Evolutionary conservation across 2,329 filamentous ascomycete species (phyloP).

Genomic region (Diaporthe helianthi): DNA sequence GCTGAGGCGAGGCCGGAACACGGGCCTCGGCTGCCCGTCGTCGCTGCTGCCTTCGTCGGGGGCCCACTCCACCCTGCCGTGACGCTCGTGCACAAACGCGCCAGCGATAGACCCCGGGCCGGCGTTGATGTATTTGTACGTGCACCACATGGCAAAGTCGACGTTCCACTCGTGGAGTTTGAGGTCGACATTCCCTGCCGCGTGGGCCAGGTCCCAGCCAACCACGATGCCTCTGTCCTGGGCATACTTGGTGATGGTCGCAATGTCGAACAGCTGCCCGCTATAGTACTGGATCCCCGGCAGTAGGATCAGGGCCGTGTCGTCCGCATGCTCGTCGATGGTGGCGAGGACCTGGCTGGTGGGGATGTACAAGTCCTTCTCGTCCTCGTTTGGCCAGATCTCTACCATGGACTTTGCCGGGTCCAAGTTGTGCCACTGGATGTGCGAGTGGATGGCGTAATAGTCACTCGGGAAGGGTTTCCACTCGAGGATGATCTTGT

Average conservation of each 20-base stretch:
- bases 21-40: conserved; percentile 44
- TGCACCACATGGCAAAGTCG: conserved; percentile 93
- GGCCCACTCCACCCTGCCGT: conserved; percentile 64
- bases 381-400: conserved; percentile 29
- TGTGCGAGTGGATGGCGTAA: conserved; percentile 84
- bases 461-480: conserved; percentile 91
- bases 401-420: conserved; percentile 71
- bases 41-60: conserved; percentile 47
- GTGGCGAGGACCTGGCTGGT: conserved; percentile 74
- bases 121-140: conserved; percentile 92
- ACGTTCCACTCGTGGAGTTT: conserved; percentile 87
- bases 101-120: conserved; percentile 84
- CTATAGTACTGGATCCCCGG: conserved; percentile 93
- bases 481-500: conserved; percentile 88
- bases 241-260: conserved; percentile 78
- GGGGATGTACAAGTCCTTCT: conserved; percentile 61
- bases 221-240: conserved; percentile 74
- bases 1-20: conserved; percentile 71
- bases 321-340: conserved; percentile 77
- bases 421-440: conserved; percentile 72
- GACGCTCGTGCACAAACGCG: conserved; percentile 79
- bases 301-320: conserved; percentile 78
- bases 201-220: conserved; percentile 90
- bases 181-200: conserved; percentile 82
- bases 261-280: conserved; percentile 86